Evolutionary conservation across 208 protist genomes (phyloP), one percentile per base, ranked within the genome.

Genomic region (Crithidia brevicula): DNA sequence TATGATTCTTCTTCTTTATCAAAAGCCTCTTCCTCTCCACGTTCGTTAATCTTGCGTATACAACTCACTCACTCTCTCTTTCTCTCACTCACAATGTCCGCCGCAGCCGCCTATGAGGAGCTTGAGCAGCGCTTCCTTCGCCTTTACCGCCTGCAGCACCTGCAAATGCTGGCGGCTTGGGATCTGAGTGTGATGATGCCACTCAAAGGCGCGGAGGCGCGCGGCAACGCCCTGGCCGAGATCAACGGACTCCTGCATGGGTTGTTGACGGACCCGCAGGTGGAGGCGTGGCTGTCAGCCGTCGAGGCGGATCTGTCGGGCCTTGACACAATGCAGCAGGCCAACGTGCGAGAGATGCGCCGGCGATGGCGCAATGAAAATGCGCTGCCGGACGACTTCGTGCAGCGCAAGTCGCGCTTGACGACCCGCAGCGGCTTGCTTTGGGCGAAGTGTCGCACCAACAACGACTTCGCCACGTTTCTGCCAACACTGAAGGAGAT

Each of bases 161-260:
- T 69, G 25, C 50, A 77, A 0, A 56, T 50, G 20, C 59, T 95
- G 18, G 82, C 71, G 0, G 23, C 45, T 2, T 97, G 93, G 90
- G 89, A 96, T 63, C 11, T 79, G 38, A 47, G 82, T 3, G 74
- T 81, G 11, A 77, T 83, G 56, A 96, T 97, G 90, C 88, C 93
- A 0, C 70, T 73, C n/a, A 89, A 91, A 52, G 87, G 81, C 20
- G 52, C 73, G 5, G 71, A 74, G 25, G 72, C 79, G 1, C 79
- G 93, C 23, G 80, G 80, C 25, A 75, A 79, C 11, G 88, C 91
- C 3, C 63, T 88, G 43, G 74, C 77, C 3, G 72, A 82, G 54
- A 33, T 94, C 0, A 16, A 68, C 22, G 45, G 54, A 11, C 49
- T 73, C 49, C 15, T 81, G 10, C 75, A 90, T 45, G 52, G 77